A percentile compares a stretch with the other conserved stretches of the same genome.
Evolutionary conservation across 192 early-diverging fungal genomes (phyloP).

Genomic region (Phycomyces nitens): DNA sequence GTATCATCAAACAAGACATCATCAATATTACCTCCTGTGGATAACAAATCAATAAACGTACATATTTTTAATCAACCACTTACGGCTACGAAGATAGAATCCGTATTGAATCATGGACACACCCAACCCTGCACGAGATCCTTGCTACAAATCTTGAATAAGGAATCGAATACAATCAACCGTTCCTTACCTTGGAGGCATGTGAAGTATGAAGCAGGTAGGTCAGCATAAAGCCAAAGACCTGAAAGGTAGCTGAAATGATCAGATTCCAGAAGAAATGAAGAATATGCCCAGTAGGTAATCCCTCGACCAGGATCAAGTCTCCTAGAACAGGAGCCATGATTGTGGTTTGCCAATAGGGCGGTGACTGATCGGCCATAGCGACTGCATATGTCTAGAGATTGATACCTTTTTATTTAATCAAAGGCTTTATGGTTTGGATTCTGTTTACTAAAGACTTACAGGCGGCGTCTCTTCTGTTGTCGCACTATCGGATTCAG

Average conservation of each 20-base stretch:
- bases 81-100: constrained; percentile 53
- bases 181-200: constrained; percentile 56
- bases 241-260: constrained; percentile 70
- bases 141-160: constrained; percentile 53
- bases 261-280: constrained; percentile 77
- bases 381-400: constrained; percentile 65
- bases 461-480: constrained; percentile 42
- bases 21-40: too few species aligned
- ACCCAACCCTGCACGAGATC: constrained; percentile 72
- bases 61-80: too few species aligned
- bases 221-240: constrained; percentile 84
- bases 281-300: constrained; percentile 77
- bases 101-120: constrained; percentile 75
- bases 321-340: constrained; percentile 71
- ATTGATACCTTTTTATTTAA: background rate
- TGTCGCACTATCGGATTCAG: constrained; percentile 37
- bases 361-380: constrained; percentile 56
- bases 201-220: constrained; percentile 84
- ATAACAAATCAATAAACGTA: too few species aligned
- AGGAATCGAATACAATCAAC: too few species aligned
- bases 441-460: constrained; percentile 15
- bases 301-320: constrained; percentile 80
- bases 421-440: too few species aligned
- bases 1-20: constrained; percentile 2
- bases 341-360: constrained; percentile 74